These are phyloP conservation scores for Penicillium chermesinum DNA, from an alignment of 495 filamentous ascomycete genomes.

Conservation along the genomic window DNA sequence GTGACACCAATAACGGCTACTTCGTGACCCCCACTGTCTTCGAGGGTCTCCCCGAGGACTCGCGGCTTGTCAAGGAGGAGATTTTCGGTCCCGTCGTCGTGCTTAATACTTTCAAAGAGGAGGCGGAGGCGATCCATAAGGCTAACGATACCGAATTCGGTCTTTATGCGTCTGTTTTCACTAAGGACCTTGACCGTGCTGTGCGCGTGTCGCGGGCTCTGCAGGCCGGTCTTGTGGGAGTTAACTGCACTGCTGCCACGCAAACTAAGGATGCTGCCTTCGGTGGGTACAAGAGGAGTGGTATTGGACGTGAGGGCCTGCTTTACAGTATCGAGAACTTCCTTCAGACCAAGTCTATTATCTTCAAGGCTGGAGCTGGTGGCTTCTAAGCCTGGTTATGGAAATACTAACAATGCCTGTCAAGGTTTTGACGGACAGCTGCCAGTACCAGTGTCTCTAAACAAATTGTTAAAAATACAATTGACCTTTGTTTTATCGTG, in stretches of 20 bases:
- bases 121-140: conserved; percentile 71
- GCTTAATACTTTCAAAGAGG: conserved; percentile 71
- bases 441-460: too few relatives aligned
- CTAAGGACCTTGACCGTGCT: conserved; percentile 60
- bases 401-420: too few relatives aligned
- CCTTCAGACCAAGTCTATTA: conserved; percentile 45
- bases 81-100: conserved; percentile 87
- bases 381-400: background rate
- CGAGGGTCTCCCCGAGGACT: conserved; percentile 58
- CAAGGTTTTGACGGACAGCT: too few relatives aligned
- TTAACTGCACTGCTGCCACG: conserved; percentile 69
- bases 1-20: conserved; percentile 55
- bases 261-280: conserved; percentile 63
- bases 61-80: conserved; percentile 62
- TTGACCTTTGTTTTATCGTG: too few relatives aligned
- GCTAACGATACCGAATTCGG: conserved; percentile 85
- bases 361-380: conserved; percentile 19
- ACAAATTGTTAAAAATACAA: too few relatives aligned
- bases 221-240: conserved; percentile 66
- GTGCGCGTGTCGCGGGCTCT: conserved; percentile 28
- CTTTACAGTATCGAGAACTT: conserved; percentile 44
- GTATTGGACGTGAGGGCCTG: conserved; percentile 66
- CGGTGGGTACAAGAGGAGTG: conserved; percentile 88
- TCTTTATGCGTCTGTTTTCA: conserved; percentile 77
- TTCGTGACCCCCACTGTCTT: conserved; percentile 71